phyloP scores from a whole-genome alignment of 352 stramenopile species.

The Phytophthora sojae region DNA sequence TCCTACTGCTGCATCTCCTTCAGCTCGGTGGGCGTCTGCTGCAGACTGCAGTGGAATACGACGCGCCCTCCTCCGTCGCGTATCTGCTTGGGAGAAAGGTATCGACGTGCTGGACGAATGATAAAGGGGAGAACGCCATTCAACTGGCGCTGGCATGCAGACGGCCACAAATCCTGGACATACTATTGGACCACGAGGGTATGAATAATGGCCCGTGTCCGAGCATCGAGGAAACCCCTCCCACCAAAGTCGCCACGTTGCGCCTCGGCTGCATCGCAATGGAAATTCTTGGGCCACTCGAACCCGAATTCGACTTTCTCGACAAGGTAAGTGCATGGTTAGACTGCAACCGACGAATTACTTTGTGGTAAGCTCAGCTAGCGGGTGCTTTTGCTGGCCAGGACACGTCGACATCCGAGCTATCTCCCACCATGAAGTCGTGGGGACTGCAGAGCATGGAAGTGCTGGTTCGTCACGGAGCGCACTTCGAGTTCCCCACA shows the following conservation, averaged over 20 bases:
- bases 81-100: conserved; percentile 18
- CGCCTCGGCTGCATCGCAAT: background rate
- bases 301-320: background rate
- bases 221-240: background rate
- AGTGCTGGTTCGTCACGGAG: conserved; percentile 26
- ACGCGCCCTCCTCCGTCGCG: conserved; percentile 18
- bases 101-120: conserved; percentile 18
- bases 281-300: background rate
- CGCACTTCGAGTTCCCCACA: conserved; percentile 29
- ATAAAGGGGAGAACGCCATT: conserved; percentile 16
- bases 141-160: conserved; percentile 18
- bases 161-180: conserved; percentile 20
- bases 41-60: conserved; percentile 23
- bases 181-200: conserved; percentile 11
- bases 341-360: background rate
- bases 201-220: background rate
- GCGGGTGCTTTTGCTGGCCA: background rate
- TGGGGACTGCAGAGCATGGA: conserved; percentile 24
- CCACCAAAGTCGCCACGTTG: background rate
- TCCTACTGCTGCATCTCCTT: background rate
- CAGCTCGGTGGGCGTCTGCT: conserved; percentile 27
- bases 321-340: background rate
- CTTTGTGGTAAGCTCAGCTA: background rate
- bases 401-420: background rate
- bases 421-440: conserved; percentile 7